A percentile compares a stretch with the other conserved stretches of the same genome.
Evolutionary conservation across 192 early-diverging fungal species (phyloP).

Genomic region (Backusella mclennaniae): DNA sequence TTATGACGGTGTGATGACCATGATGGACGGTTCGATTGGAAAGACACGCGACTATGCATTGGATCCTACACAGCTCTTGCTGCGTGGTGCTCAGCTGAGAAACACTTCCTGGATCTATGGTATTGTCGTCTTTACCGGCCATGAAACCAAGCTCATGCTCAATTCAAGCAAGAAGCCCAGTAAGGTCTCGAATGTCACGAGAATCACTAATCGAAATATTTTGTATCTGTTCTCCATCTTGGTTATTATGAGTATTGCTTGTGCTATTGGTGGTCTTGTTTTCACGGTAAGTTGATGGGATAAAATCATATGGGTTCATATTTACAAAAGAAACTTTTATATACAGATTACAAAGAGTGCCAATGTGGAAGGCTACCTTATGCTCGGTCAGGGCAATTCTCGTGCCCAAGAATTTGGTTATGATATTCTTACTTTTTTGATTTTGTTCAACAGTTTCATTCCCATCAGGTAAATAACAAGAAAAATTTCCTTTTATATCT

Average conservation of each 20-base stretch:
- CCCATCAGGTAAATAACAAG: conserved; percentile 70
- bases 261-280: conserved; percentile 80
- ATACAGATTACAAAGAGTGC: conserved; percentile 37
- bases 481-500: neutral
- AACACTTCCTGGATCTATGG: conserved; percentile 96
- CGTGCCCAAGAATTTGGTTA: conserved; percentile 65
- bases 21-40: conserved; percentile 38
- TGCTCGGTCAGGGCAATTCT: conserved; percentile 16
- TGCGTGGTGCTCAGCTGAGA: conserved; percentile 89
- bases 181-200: conserved; percentile 89
- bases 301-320: neutral
- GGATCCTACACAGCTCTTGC: conserved; percentile 87
- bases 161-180: conserved; percentile 91
- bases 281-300: conserved; percentile 40
- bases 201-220: conserved; percentile 91
- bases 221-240: conserved; percentile 89
- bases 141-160: conserved; percentile 96
- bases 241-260: conserved; percentile 78
- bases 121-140: conserved; percentile 93
- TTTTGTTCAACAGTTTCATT: conserved; percentile 99
- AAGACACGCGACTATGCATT: conserved; percentile 75
- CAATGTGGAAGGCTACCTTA: conserved; percentile 43
- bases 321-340: neutral
- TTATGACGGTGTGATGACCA: conserved; percentile 77
- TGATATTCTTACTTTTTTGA: conserved; percentile 95